Percentiles rank a stretch among this genome's conserved stretches.
Conservation (phyloP, 805 yeast species). For the Monosporozyma unispora region DNA sequence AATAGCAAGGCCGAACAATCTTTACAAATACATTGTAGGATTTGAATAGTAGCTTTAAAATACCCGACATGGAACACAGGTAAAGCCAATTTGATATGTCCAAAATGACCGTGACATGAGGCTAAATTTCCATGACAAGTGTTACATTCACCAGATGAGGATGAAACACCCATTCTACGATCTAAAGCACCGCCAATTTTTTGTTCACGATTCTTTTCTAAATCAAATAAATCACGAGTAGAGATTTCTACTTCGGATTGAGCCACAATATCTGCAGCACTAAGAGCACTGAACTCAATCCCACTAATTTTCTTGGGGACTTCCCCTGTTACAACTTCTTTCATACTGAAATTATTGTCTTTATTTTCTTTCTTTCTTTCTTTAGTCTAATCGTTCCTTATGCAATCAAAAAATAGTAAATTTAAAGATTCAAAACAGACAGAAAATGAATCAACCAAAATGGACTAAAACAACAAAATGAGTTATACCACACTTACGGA, state of each 20-base stretch:
- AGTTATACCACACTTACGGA: not conserved
- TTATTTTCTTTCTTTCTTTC: not conserved
- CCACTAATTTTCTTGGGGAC: conserved; percentile 89
- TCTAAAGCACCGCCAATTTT: conserved; percentile 83
- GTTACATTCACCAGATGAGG: conserved; percentile 73
- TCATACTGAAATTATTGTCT: conserved; percentile 15
- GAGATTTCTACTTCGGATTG: conserved; percentile 92
- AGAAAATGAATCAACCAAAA: not conserved
- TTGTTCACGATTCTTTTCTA: conserved; percentile 82
- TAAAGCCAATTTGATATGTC: conserved; percentile 82
- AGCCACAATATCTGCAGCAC: conserved; percentile 81
- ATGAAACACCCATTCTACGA: conserved; percentile 86
- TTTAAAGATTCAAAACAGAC: not conserved
- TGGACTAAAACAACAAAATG: not conserved
- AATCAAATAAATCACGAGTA: conserved; percentile 84
- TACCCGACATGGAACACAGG: conserved; percentile 98
- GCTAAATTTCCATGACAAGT: conserved; percentile 91
- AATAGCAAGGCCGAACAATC: conserved; percentile 72
- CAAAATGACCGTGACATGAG: conserved; percentile 97
- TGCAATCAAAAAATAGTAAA: too few species aligned
- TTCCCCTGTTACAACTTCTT: conserved; percentile 47
- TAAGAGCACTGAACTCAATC: conserved; percentile 85
- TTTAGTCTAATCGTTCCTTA: not conserved
- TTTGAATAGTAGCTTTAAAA: conserved; percentile 82
- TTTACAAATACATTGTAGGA: conserved; percentile 86